Evolutionary conservation across 2,329 filamentous ascomycete genomes (phyloP).

Genomic region (Berkeleyomyces basicola): DNA sequence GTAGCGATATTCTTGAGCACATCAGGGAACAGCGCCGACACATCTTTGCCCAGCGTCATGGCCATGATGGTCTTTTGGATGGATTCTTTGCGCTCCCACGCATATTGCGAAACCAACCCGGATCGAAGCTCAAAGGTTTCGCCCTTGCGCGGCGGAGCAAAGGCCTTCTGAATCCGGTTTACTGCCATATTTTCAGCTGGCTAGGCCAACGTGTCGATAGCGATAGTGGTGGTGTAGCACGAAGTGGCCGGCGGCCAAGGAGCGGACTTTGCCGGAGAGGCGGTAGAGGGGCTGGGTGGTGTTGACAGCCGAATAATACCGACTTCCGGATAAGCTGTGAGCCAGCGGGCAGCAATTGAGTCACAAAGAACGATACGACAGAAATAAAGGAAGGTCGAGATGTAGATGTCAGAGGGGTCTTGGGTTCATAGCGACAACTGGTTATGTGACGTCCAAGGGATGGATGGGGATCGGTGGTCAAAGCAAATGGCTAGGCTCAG

Average conservation of each 20-base stretch:
- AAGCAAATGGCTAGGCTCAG: neutral
- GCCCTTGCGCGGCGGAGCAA: slow-evolving; percentile 83
- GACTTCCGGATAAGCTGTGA: neutral
- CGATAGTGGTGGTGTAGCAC: neutral
- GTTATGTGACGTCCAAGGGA: slow-evolving; percentile 6
- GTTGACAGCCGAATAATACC: neutral
- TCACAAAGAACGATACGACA: neutral
- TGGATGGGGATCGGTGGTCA: neutral
- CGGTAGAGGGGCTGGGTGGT: neutral
- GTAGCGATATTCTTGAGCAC: slow-evolving; percentile 99
- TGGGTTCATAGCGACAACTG: neutral
- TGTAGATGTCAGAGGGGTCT: neutral
- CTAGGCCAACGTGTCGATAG: neutral
- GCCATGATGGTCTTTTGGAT: slow-evolving; percentile 99
- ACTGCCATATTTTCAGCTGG: slow-evolving; percentile 52
- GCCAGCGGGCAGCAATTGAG: neutral
- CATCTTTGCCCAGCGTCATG: slow-evolving; percentile 97
- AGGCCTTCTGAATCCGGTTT: slow-evolving; percentile 87
- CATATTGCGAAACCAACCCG: slow-evolving; percentile 94
- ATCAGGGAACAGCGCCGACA: slow-evolving; percentile 90
- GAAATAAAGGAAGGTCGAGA: neutral
- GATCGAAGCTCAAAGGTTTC: slow-evolving; percentile 96
- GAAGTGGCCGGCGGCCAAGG: neutral
- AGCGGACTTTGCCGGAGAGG: neutral
- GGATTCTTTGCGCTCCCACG: slow-evolving; percentile 95